phyloP scores from a whole-genome alignment of 805 yeast species.

The Torulaspora delbrueckii region DNA sequence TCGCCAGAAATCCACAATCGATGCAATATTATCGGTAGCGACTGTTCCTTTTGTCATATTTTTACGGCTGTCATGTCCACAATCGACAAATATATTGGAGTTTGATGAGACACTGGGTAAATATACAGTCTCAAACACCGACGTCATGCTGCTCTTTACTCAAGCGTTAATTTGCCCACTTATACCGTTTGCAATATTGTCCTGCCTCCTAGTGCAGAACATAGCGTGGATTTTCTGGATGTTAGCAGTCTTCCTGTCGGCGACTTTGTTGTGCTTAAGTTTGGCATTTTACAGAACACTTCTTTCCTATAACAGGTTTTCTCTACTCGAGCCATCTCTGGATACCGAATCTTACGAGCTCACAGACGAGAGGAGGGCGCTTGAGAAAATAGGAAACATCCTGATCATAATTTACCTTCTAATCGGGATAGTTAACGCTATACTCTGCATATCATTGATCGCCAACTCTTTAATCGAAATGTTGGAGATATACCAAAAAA shows the following conservation, averaged over 20 bases:
- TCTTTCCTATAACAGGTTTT: conserved; percentile 20
- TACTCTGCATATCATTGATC: conserved; percentile 32
- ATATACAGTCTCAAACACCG: conserved; percentile 18
- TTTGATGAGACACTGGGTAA: conserved; percentile 23
- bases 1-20: conserved; percentile 21
- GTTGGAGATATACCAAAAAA: conserved; percentile 32
- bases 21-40: conserved; percentile 29
- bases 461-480: conserved; percentile 36
- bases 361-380: conserved; percentile 14
- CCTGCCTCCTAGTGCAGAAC: conserved; percentile 16
- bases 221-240: conserved; percentile 14
- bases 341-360: conserved; percentile 7
- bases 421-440: conserved; percentile 32
- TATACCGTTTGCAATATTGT: conserved; percentile 17
- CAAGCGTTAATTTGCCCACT: conserved; percentile 36
- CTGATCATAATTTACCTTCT: conserved; percentile 16
- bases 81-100: conserved; percentile 24
- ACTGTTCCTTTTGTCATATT: conserved; percentile 36
- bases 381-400: conserved; percentile 18
- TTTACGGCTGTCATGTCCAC: conserved; percentile 37
- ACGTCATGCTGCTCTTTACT: conserved; percentile 23
- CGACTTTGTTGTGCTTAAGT: conserved; percentile 9
- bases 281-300: conserved; percentile 16
- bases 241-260: conserved; percentile 12
- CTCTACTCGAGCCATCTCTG: conserved; percentile 17